Conservation (phyloP, 2,329 filamentous ascomycete species). For the Ophiognomonia clavigignenti-juglandacearum region DNA sequence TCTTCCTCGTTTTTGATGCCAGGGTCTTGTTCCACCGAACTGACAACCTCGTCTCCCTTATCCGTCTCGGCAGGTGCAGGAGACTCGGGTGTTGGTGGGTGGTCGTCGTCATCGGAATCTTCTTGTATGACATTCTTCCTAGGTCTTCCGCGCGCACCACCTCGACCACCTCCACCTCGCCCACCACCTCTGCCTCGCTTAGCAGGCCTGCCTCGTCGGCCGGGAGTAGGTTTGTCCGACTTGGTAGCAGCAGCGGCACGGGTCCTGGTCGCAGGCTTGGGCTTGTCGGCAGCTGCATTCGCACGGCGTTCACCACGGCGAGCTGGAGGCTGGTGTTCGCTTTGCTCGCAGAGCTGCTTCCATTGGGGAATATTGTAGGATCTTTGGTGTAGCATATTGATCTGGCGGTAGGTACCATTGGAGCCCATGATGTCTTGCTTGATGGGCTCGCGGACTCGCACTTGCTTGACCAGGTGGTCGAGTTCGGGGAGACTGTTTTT, state of each 20-base stretch:
- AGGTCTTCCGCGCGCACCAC: slow-evolving; percentile 32
- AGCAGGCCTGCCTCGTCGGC: neutral
- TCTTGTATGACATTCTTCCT: slow-evolving; percentile 34
- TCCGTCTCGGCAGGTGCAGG: slow-evolving; percentile 34
- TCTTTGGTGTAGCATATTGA: slow-evolving; percentile 93
- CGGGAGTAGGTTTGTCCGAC: slow-evolving; percentile 3
- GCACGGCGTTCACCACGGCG: slow-evolving; percentile 76
- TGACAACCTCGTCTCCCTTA: slow-evolving; percentile 29
- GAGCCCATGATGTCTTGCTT: slow-evolving; percentile 97
- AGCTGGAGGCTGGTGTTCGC: slow-evolving; percentile 91
- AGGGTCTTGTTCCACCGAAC: slow-evolving; percentile 47
- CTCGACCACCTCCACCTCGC: slow-evolving; percentile 26
- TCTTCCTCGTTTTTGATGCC: slow-evolving; percentile 37
- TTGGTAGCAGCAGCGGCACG: slow-evolving; percentile 26
- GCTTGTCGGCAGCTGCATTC: slow-evolving; percentile 44
- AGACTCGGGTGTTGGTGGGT: slow-evolving; percentile 56
- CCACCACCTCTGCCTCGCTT: slow-evolving; percentile 7
- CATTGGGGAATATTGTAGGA: slow-evolving; percentile 97
- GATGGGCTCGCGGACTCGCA: slow-evolving; percentile 93
- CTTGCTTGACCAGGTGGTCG: slow-evolving; percentile 81
- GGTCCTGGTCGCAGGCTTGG: slow-evolving; percentile 36
- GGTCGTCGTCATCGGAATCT: slow-evolving; percentile 38
- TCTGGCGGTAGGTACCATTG: slow-evolving; percentile 91
- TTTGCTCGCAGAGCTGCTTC: slow-evolving; percentile 88
- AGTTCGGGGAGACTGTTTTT: slow-evolving; percentile 72